Percentiles rank a stretch among this genome's conserved stretches.
phyloP scores from a whole-genome alignment of 306 rosid species.

The Quercus engelmannii region DNA sequence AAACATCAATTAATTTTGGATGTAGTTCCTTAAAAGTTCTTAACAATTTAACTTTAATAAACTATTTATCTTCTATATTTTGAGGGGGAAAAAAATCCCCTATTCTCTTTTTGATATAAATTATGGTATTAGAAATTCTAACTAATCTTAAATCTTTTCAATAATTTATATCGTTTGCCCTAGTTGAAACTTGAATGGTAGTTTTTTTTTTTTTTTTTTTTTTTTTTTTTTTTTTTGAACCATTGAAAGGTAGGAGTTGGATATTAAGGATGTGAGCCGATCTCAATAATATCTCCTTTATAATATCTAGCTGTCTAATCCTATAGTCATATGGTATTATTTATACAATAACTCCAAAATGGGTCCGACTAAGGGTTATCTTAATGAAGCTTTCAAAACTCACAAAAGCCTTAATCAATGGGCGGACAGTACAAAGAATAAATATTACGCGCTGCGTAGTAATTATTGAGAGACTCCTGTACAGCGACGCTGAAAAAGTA shows the following conservation, averaged over 20 bases:
- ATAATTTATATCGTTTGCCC: too few species aligned
- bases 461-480: not conserved
- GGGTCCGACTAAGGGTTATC: not conserved
- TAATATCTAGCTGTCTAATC: not conserved
- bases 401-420: not conserved
- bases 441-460: not conserved
- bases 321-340: not conserved
- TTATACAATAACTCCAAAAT: not conserved
- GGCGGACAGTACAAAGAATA: not conserved
- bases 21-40: too few species aligned
- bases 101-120: too few species aligned
- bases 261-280: not conserved
- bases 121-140: too few species aligned
- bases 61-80: too few species aligned
- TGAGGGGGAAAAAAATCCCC: too few species aligned
- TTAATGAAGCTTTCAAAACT: not conserved
- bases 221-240: not conserved
- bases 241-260: not conserved
- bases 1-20: too few species aligned
- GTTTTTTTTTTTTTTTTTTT: not conserved
- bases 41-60: too few species aligned
- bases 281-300: not conserved
- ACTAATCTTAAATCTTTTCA: too few species aligned
- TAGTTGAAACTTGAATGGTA: too few species aligned
- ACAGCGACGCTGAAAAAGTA: not conserved